Conservation (phyloP, 2,329 filamentous ascomycete species). For the Apiospora kogelbergensis region DNA sequence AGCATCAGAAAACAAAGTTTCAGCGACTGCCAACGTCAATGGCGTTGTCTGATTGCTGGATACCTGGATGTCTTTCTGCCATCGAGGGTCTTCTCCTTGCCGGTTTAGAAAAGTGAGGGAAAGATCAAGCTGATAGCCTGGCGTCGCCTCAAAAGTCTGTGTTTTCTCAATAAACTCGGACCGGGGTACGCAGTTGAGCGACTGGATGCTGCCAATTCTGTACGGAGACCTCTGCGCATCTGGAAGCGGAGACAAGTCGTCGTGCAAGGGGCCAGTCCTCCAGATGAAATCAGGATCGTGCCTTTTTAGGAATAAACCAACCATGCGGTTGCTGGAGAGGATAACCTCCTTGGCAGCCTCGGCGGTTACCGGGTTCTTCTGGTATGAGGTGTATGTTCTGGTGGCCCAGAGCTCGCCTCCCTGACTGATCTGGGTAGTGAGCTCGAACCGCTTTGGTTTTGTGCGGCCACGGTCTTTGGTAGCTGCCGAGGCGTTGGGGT, state of each 20-base stretch:
- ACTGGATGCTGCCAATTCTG: conserved; percentile 41
- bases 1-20: conserved; percentile 47
- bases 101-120: conserved; percentile 42
- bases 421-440: conserved; percentile 46
- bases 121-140: conserved; percentile 51
- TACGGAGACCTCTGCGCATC: conserved; percentile 29
- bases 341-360: conserved; percentile 46
- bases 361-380: conserved; percentile 45
- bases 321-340: conserved; percentile 48
- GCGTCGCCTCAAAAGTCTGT: conserved; percentile 45
- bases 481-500: conserved; percentile 45
- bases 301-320: conserved; percentile 49
- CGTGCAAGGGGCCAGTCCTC: conserved; percentile 43
- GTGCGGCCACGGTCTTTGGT: conserved; percentile 33
- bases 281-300: conserved; percentile 52
- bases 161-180: conserved; percentile 43
- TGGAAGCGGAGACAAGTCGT: conserved; percentile 24
- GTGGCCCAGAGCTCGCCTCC: conserved; percentile 43
- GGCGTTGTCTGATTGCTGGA: conserved; percentile 49
- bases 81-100: conserved; percentile 31
- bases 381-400: conserved; percentile 49
- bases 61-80: conserved; percentile 42
- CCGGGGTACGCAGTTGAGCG: conserved; percentile 47
- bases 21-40: conserved; percentile 44
- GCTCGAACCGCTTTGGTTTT: conserved; percentile 49